Percentiles rank a stretch among this genome's conserved stretches.
These are phyloP conservation scores for Quercus alba DNA, from an alignment of 306 rosid genomes.

Conservation along the genomic window DNA sequence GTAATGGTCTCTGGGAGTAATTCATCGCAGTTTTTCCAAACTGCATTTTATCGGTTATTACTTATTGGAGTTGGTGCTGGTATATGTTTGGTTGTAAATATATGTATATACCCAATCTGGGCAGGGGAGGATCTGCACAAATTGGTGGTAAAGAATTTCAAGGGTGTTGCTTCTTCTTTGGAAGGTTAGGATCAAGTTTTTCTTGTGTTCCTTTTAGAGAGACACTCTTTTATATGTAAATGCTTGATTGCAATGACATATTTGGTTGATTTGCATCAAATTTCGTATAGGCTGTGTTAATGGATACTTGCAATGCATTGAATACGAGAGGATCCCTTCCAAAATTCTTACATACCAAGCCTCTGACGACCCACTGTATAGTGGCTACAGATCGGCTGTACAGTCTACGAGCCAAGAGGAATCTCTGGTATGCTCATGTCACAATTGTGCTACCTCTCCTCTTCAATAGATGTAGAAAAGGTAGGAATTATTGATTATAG, in stretches of 20 bases:
- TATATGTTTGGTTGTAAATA: constrained; percentile 51
- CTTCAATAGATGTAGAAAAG: background rate
- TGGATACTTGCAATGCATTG: constrained; percentile 63
- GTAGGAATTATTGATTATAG: background rate
- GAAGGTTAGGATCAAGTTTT: constrained; percentile 41
- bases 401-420: constrained; percentile 75
- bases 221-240: background rate
- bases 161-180: constrained; percentile 60
- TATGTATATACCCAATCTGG: constrained; percentile 69
- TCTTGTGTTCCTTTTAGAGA: too few relatives aligned
- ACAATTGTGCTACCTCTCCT: background rate
- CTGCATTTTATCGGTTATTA: constrained; percentile 60
- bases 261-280: constrained; percentile 7
- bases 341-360: constrained; percentile 74
- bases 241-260: background rate
- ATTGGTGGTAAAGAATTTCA: constrained; percentile 68
- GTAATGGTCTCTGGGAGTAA: constrained; percentile 58
- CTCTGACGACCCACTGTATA: constrained; percentile 66
- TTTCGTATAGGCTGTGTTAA: constrained; percentile 51
- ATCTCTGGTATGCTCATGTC: constrained; percentile 47
- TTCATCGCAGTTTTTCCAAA: constrained; percentile 38
- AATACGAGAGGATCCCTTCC: constrained; percentile 66
- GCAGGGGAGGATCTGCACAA: constrained; percentile 84
- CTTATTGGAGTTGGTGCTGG: constrained; percentile 73
- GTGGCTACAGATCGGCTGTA: constrained; percentile 71